phyloP scores from a whole-genome alignment of 2,329 filamentous ascomycete genomes.

The Talaromyces albobiverticillius region DNA sequence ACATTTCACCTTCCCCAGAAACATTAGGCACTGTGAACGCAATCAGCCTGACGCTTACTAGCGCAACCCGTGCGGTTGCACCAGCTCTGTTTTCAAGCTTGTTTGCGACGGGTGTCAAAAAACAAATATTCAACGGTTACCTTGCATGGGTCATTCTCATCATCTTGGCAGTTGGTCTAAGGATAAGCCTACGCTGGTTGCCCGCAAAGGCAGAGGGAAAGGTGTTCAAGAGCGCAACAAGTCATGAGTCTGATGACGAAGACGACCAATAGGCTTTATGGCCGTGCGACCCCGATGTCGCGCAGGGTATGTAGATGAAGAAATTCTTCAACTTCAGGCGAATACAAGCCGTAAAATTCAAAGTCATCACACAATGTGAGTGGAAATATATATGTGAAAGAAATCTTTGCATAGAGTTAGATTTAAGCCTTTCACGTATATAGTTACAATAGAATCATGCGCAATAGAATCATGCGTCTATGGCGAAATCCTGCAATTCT shows the following conservation, averaged over 20 bases:
- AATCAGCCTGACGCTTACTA: slow-evolving; percentile 60
- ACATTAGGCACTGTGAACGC: slow-evolving; percentile 71
- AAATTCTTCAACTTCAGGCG: no score
- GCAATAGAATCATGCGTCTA: no score
- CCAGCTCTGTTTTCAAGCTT: slow-evolving; percentile 66
- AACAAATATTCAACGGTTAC: slow-evolving; percentile 62
- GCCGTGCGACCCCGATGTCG: background rate
- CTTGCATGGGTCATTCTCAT: slow-evolving; percentile 62
- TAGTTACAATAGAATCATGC: no score
- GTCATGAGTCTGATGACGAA: background rate
- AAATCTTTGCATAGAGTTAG: no score
- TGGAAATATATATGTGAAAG: no score
- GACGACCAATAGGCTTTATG: background rate
- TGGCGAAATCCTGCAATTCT: no score
- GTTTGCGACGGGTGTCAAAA: slow-evolving; percentile 64
- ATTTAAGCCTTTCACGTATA: no score
- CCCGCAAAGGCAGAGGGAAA: slow-evolving; percentile 14
- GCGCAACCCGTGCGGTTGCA: slow-evolving; percentile 62
- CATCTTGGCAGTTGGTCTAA: slow-evolving; percentile 32
- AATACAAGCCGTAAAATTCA: no score
- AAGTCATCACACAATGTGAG: no score
- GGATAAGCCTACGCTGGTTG: slow-evolving; percentile 22
- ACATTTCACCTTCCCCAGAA: slow-evolving; percentile 63
- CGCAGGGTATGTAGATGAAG: no score
- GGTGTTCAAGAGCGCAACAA: background rate